Evolutionary conservation across 2,329 filamentous ascomycete genomes (phyloP), one percentile per base, ranked within the genome.

Genomic region (Malbranchea cinnamomea): DNA sequence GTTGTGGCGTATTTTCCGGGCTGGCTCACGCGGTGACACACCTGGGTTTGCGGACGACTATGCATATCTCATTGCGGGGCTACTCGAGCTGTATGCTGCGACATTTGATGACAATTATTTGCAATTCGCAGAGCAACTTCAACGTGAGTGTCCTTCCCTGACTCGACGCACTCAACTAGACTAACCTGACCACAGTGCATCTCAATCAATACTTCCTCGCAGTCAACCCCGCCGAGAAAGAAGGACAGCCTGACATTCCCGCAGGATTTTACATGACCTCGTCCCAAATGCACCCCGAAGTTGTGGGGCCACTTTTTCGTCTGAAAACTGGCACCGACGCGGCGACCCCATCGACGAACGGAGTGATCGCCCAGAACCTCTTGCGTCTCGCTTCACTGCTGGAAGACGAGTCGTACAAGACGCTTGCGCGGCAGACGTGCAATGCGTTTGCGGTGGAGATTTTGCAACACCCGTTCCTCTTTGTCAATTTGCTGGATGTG

Each of bases 301-400:
- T 78, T 16, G 55, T 55, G 0, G 47, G 48, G 6, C 54, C 55
- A 9, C 76, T 94, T 35, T 70, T 95, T 36, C 77, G 87, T 14
- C 68, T 94, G 28, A 98, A 98, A 56, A 83, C 91, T 38, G 89
- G 84, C 40, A 94, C 94, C 68, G 89, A 98, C 53, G 82, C 82
- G 4, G 77, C 83, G 2, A 78, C 89, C 36, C 89, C 89, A 1
- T 89, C 83, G 0, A 78, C 81, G 30, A 98, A 98, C 49, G 83
- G 82, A 22, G 70, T 87, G 4, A 78, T 79, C n/a, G 80, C 82
- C 0, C 68, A 71, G 10, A 95, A 95, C 48, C 62, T 95, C n/a
- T 79, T 89, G 56, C 74, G 82, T 1, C 68, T 95, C 3, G 72
- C 72, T 8, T 67, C 67, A 4, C 52, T 92, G 2, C 62, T 92